Conservation (phyloP, 768 basidiomycete species). For the Rhodotorula taiwanensis region DNA sequence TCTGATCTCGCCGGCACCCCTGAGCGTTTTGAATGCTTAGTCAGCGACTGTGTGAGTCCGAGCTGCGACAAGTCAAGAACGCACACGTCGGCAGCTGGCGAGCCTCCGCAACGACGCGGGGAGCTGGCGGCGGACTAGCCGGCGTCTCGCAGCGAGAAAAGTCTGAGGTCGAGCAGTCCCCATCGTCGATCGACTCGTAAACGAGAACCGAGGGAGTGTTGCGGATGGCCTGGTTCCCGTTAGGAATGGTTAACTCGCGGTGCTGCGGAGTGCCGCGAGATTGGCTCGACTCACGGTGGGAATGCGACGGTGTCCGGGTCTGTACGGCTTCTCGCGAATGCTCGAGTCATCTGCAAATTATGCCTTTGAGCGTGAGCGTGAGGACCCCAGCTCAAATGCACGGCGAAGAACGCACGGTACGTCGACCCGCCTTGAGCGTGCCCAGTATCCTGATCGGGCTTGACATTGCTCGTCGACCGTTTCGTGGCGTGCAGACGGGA, state of each 20-base stretch:
- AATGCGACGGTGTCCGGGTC: slow-evolving; percentile 31
- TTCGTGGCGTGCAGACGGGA: no score
- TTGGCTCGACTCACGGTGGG: slow-evolving; percentile 14
- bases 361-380: no score
- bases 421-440: no score
- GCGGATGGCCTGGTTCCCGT: slow-evolving; percentile 32
- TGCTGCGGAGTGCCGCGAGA: no score
- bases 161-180: slow-evolving; percentile 7
- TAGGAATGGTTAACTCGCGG: no score
- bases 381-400: no score
- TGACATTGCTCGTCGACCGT: no score
- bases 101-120: slow-evolving; percentile 17
- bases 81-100: slow-evolving; percentile 27
- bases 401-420: no score
- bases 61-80: background rate
- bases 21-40: background rate
- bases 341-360: no score
- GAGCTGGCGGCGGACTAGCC: slow-evolving; percentile 26
- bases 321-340: no score
- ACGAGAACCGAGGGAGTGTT: slow-evolving; percentile 26
- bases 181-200: slow-evolving; percentile 26
- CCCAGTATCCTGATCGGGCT: no score
- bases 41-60: background rate
- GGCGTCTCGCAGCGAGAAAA: slow-evolving; percentile 9
- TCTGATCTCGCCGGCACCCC: slow-evolving; percentile 12